Evolutionary conservation across 2,329 filamentous ascomycete genomes (phyloP).

Genomic region (Alternaria triticina): DNA sequence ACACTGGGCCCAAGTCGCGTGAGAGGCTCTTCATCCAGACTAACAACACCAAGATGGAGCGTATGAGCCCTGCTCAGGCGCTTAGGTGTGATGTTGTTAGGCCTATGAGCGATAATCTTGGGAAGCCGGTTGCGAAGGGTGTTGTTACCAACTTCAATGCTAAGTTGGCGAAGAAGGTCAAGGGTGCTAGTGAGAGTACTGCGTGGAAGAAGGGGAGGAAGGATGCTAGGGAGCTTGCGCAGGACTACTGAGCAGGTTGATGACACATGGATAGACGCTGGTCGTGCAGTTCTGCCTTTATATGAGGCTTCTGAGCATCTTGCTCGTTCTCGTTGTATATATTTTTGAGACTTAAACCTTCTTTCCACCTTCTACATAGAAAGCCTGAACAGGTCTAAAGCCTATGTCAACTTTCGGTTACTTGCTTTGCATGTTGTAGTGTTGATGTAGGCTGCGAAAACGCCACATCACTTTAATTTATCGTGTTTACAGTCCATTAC

Average conservation of each 20-base stretch:
- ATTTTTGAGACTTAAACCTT: too few relatives aligned
- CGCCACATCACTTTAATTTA: too few relatives aligned
- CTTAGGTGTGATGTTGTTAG: conserved; percentile 14
- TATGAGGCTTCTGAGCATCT: too few relatives aligned
- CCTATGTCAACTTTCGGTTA: too few relatives aligned
- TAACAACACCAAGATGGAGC: conserved; percentile 50
- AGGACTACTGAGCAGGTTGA: fast-evolving
- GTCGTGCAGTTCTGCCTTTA: neutral
- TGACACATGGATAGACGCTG: neutral
- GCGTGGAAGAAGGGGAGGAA: neutral
- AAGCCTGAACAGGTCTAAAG: too few relatives aligned
- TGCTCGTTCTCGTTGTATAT: too few relatives aligned
- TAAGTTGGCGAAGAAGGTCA: conserved; percentile 8
- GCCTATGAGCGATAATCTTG: conserved; percentile 17
- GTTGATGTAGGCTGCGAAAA: too few relatives aligned
- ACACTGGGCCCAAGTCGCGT: conserved; percentile 33
- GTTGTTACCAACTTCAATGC: conserved; percentile 10
- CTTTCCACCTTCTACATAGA: too few relatives aligned
- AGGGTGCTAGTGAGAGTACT: conserved; percentile 6
- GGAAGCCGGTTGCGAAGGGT: conserved; percentile 9
- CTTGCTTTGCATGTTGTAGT: too few relatives aligned
- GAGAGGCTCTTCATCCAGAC: conserved; percentile 48
- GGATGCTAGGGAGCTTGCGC: neutral
- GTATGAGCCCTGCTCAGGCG: conserved; percentile 26
- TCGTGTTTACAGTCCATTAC: too few relatives aligned